These are phyloP conservation scores for Arabis alpina DNA, from an alignment of 345 rosid species.

Conservation along the genomic window DNA sequence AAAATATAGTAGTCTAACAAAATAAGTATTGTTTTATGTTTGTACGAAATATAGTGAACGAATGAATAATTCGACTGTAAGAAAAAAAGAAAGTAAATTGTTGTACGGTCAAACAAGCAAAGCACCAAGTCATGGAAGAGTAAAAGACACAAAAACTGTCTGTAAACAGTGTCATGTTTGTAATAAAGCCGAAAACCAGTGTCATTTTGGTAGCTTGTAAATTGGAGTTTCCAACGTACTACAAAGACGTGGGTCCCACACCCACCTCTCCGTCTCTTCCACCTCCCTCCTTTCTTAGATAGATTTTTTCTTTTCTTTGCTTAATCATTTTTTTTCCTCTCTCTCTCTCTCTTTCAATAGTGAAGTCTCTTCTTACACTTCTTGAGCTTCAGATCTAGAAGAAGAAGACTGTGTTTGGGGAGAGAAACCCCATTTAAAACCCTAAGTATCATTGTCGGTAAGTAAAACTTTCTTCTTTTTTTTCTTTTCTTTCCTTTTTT, in stretches of 20 bases:
- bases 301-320: slow-evolving; percentile 7
- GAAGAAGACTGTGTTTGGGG: slow-evolving; percentile 14
- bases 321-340: not conserved
- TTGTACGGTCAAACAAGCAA: slow-evolving; percentile 38
- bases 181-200: slow-evolving; percentile 31
- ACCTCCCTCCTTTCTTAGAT: slow-evolving; percentile 28
- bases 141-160: slow-evolving; percentile 11
- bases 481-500: not conserved
- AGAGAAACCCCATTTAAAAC: slow-evolving; percentile 26
- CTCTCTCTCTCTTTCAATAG: slow-evolving; percentile 30
- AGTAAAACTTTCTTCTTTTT: not conserved
- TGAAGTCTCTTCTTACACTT: not conserved
- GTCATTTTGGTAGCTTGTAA: slow-evolving; percentile 2
- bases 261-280: slow-evolving; percentile 43
- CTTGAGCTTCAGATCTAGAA: slow-evolving; percentile 56
- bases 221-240: slow-evolving; percentile 34
- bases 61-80: too few species aligned
- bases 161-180: slow-evolving; percentile 34
- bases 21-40: too few species aligned
- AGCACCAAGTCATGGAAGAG: slow-evolving; percentile 39
- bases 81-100: not conserved
- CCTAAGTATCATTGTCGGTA: slow-evolving; percentile 32
- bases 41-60: too few species aligned
- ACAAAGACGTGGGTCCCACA: slow-evolving; percentile 33
- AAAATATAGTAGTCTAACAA: too few species aligned